These are phyloP conservation scores for Nemania sp. DNA, from an alignment of 2,329 filamentous ascomycete genomes.

Conservation along the genomic window DNA sequence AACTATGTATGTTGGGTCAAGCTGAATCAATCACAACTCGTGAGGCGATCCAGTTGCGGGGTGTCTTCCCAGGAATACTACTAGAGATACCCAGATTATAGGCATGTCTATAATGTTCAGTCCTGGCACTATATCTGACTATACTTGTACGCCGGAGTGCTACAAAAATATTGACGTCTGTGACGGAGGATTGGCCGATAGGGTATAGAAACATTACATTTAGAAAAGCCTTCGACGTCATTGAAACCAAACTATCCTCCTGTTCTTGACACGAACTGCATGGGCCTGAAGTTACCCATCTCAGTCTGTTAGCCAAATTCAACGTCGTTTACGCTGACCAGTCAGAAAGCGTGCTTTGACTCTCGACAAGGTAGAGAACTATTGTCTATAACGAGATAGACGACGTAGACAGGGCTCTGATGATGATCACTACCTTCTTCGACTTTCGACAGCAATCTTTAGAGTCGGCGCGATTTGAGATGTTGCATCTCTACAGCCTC, in stretches of 20 bases:
- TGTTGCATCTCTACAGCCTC: constrained; percentile 30
- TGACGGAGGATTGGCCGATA: constrained; percentile 19
- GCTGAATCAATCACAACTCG: constrained; percentile 21
- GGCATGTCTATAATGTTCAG: constrained; percentile 19
- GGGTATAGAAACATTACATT: constrained; percentile 10
- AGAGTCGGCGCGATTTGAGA: constrained; percentile 1
- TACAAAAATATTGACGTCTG: constrained; percentile 12
- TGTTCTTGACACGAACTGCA: constrained; percentile 7
- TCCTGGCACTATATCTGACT: constrained; percentile 28
- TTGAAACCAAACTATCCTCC: constrained; percentile 13
- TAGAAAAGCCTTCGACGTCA: constrained; percentile 43
- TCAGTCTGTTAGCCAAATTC: constrained; percentile 19
- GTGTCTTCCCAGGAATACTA: constrained; percentile 4
- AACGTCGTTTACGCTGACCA: constrained; percentile 6
- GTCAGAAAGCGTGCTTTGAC: constrained; percentile 1
- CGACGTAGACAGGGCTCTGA: constrained; percentile 29
- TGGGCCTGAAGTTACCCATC: not conserved
- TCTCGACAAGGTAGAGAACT: constrained; percentile 1
- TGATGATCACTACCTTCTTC: constrained; percentile 42
- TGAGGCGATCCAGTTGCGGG: constrained; percentile 23
- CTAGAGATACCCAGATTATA: not conserved
- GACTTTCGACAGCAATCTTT: constrained; percentile 22
- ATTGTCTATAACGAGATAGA: not conserved
- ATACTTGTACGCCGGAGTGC: constrained; percentile 18
- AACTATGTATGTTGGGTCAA: constrained; percentile 9